Percentiles rank a stretch among this genome's conserved stretches.
Evolutionary conservation across 2,329 filamentous ascomycete genomes (phyloP).

Genomic region (Colletotrichum tropicale): DNA sequence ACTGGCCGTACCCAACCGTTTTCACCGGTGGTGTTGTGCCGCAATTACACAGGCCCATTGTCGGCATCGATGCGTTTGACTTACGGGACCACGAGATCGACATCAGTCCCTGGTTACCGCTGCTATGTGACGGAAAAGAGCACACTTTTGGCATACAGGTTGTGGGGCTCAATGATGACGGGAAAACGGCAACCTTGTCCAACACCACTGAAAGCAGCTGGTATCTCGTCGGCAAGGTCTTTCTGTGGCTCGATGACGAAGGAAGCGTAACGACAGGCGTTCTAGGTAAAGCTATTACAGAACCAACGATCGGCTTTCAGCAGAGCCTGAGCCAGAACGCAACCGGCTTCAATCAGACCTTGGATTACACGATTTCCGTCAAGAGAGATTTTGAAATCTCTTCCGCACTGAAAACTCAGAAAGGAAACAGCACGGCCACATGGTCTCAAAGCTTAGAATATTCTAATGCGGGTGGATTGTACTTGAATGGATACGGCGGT

Average conservation of each 20-base stretch:
- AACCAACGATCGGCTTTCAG: slow-evolving; percentile 52
- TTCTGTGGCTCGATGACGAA: slow-evolving; percentile 69
- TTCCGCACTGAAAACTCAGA: slow-evolving; percentile 55
- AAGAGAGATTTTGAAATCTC: slow-evolving; percentile 58
- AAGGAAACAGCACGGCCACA: slow-evolving; percentile 40
- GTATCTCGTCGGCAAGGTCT: slow-evolving; percentile 80
- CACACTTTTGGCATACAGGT: slow-evolving; percentile 76
- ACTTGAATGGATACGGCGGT: slow-evolving; percentile 20
- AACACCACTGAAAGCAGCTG: slow-evolving; percentile 67
- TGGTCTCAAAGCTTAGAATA: slow-evolving; percentile 65
- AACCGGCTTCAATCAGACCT: slow-evolving; percentile 62
- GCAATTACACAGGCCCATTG: slow-evolving; percentile 77
- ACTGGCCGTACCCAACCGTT: slow-evolving; percentile 82
- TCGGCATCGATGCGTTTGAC: slow-evolving; percentile 80
- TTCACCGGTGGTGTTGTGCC: slow-evolving; percentile 83
- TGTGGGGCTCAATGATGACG: slow-evolving; percentile 62
- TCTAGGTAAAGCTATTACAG: slow-evolving; percentile 31
- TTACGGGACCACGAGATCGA: slow-evolving; percentile 82
- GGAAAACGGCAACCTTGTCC: slow-evolving; percentile 48
- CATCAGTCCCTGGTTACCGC: slow-evolving; percentile 75
- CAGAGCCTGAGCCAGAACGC: slow-evolving; percentile 48
- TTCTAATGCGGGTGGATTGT: slow-evolving; percentile 52
- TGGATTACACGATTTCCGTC: slow-evolving; percentile 63
- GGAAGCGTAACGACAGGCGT: slow-evolving; percentile 57
- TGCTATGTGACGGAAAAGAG: slow-evolving; percentile 66